A percentile compares a stretch with the other conserved stretches of the same genome.
Conservation (phyloP, 2,329 filamentous ascomycete genomes). For the Stemphylium beticola region DNA sequence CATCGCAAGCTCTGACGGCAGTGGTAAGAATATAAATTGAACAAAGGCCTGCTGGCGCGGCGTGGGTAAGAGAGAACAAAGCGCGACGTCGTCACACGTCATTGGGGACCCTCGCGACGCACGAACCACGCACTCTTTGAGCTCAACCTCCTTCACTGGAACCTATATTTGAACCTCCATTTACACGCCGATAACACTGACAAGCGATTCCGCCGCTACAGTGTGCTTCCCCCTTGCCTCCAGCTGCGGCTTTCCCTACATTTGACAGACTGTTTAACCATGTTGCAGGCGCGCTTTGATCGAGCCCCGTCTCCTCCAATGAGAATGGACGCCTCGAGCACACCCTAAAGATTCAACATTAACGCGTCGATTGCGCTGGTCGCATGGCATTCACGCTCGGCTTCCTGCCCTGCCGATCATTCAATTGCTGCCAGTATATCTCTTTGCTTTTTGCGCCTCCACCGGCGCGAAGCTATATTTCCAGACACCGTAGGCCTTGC, state of each 20-base stretch:
- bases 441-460: conserved; percentile 20
- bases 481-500: not conserved
- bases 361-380: conserved; percentile 27
- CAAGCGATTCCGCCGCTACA: conserved; percentile 30
- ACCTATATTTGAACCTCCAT: not conserved
- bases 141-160: conserved; percentile 15
- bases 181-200: conserved; percentile 25
- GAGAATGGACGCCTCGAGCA: conserved; percentile 35
- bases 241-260: conserved; percentile 31
- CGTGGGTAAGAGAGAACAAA: not conserved
- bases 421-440: conserved; percentile 16
- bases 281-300: conserved; percentile 39
- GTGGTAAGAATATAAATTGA: conserved; percentile 9
- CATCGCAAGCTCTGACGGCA: conserved; percentile 18
- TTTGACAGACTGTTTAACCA: conserved; percentile 43
- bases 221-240: conserved; percentile 40
- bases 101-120: conserved; percentile 15
- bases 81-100: conserved; percentile 23
- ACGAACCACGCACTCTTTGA: conserved; percentile 21
- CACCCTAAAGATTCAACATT: conserved; percentile 26
- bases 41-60: not conserved
- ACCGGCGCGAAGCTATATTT: conserved; percentile 11
- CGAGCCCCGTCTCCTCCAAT: conserved; percentile 39
- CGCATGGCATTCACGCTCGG: conserved; percentile 21
- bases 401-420: conserved; percentile 12